These are phyloP conservation scores for Fomitopsis serialis DNA, from an alignment of 768 basidiomycete genomes.

Conservation along the genomic window DNA sequence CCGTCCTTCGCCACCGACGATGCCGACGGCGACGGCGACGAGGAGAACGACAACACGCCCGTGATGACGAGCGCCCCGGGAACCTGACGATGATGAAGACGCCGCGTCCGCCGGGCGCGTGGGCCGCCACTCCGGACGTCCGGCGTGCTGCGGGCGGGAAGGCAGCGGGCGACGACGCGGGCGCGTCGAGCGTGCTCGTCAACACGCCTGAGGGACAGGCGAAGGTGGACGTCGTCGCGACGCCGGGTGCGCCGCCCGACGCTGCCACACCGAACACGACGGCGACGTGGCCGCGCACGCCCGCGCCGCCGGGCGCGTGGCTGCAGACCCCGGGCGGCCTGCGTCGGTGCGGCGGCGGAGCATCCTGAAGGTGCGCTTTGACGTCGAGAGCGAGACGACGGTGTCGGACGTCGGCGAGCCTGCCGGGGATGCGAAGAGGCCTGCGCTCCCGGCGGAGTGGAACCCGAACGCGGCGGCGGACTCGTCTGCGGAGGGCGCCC, in stretches of 20 bases:
- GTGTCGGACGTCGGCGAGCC: constrained; percentile 18
- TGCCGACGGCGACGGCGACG: constrained; percentile 29
- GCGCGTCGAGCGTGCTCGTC: background rate
- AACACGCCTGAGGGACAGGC: background rate
- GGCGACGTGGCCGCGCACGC: constrained; percentile 37
- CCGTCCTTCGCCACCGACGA: constrained; percentile 53
- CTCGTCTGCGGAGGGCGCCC: background rate
- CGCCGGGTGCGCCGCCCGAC: constrained; percentile 6
- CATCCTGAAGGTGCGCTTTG: constrained; percentile 69
- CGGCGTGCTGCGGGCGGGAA: constrained; percentile 9
- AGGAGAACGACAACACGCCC: constrained; percentile 25
- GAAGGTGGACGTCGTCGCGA: constrained; percentile 7
- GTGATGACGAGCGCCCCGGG: constrained; percentile 14
- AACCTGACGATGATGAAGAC: constrained; percentile 36
- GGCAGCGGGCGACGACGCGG: constrained; percentile 12
- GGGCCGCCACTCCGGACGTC: constrained; percentile 35
- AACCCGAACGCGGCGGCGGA: constrained; percentile 4
- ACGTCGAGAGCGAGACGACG: constrained; percentile 34
- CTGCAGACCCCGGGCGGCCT: constrained; percentile 22
- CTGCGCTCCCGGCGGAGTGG: constrained; percentile 2
- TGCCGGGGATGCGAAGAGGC: background rate
- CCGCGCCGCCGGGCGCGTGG: constrained; percentile 70
- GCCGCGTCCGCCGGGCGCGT: constrained; percentile 41
- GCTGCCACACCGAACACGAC: background rate
- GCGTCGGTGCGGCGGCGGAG: constrained; percentile 38